phyloP scores from a whole-genome alignment of 805 yeast species.

The Metschnikowia amazonensis region DNA sequence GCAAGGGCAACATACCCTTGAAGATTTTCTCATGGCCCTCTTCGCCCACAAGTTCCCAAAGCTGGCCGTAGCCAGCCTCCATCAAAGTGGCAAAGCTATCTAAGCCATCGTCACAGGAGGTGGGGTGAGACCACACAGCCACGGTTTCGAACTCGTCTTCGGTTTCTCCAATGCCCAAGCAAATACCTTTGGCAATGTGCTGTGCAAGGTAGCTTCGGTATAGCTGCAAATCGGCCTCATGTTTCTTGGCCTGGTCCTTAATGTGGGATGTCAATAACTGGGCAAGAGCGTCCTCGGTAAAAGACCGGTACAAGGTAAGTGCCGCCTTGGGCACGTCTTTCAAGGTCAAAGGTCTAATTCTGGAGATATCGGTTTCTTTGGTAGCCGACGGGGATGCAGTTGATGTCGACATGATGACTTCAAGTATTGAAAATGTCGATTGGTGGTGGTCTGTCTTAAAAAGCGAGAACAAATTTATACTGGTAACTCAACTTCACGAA shows the following conservation, averaged over 20 bases:
- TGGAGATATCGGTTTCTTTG: neutral
- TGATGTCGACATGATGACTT: neutral
- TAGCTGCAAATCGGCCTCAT: constrained; percentile 21
- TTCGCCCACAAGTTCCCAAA: constrained; percentile 47
- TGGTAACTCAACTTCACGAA: constrained; percentile 22
- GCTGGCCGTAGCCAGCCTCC: constrained; percentile 49
- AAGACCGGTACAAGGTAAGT: constrained; percentile 33
- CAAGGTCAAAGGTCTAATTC: constrained; percentile 13
- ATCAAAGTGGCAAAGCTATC: constrained; percentile 46
- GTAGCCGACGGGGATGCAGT: neutral
- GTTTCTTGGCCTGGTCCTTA: constrained; percentile 7
- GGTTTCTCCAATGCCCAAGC: constrained; percentile 47
- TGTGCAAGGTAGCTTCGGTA: constrained; percentile 51
- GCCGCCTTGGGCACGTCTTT: constrained; percentile 34
- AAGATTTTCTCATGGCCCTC: constrained; percentile 49
- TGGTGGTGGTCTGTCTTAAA: constrained; percentile 7
- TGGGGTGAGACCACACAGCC: constrained; percentile 51
- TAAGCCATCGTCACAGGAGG: constrained; percentile 36
- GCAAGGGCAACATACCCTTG: constrained; percentile 47
- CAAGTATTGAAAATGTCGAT: neutral
- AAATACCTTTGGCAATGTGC: constrained; percentile 48
- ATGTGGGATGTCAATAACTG: constrained; percentile 18
- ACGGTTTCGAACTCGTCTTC: constrained; percentile 47
- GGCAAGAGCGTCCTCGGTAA: constrained; percentile 34
- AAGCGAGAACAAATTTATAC: constrained; percentile 19